Evolutionary conservation across 2,329 filamentous ascomycete species (phyloP).

Genomic region (Colletotrichum karsti): DNA sequence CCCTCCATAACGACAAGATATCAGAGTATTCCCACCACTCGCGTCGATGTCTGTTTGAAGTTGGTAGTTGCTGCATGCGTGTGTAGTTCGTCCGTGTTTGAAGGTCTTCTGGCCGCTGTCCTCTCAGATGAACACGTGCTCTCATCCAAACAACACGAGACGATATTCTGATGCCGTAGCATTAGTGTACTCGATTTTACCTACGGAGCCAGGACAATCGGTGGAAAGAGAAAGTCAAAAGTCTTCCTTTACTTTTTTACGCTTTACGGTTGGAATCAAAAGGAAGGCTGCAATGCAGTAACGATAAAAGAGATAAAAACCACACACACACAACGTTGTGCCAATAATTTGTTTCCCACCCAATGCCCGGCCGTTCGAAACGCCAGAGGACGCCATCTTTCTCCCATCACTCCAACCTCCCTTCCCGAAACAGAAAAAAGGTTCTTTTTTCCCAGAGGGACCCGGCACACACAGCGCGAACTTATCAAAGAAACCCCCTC

Average conservation of each 20-base stretch:
- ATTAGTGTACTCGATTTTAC: not conserved
- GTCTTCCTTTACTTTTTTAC: conserved; percentile 1
- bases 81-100: no score
- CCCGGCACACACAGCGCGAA: not conserved
- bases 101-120: no score
- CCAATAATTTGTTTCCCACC: conserved; percentile 12
- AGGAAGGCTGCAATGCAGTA: conserved; percentile 13
- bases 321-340: not conserved
- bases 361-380: conserved; percentile 21
- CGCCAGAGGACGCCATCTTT: conserved; percentile 25
- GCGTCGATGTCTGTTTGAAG: no score
- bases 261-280: not conserved
- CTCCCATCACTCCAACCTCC: not conserved
- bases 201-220: no score
- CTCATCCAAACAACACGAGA: not conserved
- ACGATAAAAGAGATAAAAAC: not conserved
- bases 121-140: no score
- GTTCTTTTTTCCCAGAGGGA: no score
- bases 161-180: not conserved
- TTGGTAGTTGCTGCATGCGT: no score
- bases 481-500: not conserved
- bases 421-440: no score
- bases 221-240: not conserved
- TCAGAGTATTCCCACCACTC: not conserved
- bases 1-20: not conserved